These are phyloP conservation scores for Jackrogersella minutella DNA, from an alignment of 495 filamentous ascomycete species.

Conservation along the genomic window DNA sequence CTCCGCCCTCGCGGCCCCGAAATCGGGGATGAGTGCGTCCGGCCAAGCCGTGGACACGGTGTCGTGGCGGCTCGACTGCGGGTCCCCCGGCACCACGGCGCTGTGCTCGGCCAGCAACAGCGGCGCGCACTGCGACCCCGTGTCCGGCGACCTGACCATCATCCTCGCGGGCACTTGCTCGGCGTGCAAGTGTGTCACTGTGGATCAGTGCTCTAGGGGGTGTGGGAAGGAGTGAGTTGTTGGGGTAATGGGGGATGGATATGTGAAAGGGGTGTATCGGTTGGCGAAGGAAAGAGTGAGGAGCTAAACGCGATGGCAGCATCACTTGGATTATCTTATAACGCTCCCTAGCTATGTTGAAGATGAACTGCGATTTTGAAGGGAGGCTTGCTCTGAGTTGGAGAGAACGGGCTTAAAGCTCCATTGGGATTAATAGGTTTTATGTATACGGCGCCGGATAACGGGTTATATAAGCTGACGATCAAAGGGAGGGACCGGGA, in stretches of 20 bases:
- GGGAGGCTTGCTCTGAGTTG: neutral
- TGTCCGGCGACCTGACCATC: slow-evolving; percentile 37
- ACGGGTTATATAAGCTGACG: neutral
- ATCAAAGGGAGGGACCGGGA: neutral
- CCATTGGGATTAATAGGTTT: neutral
- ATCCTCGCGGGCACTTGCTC: slow-evolving; percentile 37
- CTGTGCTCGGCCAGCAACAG: slow-evolving; percentile 39
- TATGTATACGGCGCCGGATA: slow-evolving; percentile 3
- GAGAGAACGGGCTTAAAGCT: neutral
- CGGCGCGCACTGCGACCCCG: slow-evolving; percentile 41
- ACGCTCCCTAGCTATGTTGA: neutral
- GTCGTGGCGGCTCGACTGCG: slow-evolving; percentile 40
- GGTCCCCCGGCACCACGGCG: slow-evolving; percentile 35
- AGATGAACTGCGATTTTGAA: neutral
- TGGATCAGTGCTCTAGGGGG: slow-evolving; percentile 27
- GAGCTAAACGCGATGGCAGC: neutral
- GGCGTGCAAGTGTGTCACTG: slow-evolving; percentile 29
- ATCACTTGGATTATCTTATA: neutral
- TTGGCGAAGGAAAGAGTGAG: neutral
- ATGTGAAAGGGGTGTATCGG: neutral
- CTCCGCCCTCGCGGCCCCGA: slow-evolving; percentile 3
- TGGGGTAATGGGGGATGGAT: neutral
- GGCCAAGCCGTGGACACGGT: slow-evolving; percentile 7
- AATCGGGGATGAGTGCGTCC: neutral
- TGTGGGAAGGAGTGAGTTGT: slow-evolving; percentile 19